Evolutionary conservation across 192 early-diverging fungal genomes (phyloP), one percentile per base, ranked within the genome.

Genomic region (Piromyces sp.): DNA sequence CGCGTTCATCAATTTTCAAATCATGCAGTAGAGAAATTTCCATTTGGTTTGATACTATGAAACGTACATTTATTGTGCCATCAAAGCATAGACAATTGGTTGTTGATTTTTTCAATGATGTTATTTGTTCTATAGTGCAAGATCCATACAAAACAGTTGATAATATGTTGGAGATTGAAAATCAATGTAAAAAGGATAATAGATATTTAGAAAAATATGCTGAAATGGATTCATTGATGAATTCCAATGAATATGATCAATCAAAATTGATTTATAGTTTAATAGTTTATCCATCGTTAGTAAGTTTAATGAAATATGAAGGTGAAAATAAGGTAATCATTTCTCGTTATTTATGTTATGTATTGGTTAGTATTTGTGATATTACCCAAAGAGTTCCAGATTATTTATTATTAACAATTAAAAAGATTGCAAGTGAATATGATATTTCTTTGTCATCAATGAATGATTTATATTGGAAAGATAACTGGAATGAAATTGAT

Each of bases 101-200:
- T 13, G 81, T 95, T 30, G 80, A 88, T n/a, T 95, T 91, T 83
- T 82, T 95, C 26, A 92, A 93, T 81, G 89, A 90, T 81, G 91
- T 91, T 80, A 86, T 93, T 51, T 86, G 83, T 80, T 86, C 89
- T 19, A 92, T 89, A 79, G 82, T 88, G 11, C 87, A 89, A 31
- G 84, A 86, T 22, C 90, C 92, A 78, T 92, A 91, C 83, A 87
- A 88, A 79, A 87, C 90, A 81, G 89, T 92, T 31, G 93, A 94
- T 83, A 85, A 89, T 31, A 83, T 89, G 17, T 82, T 80, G 14
- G 79, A 84, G 22, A 80, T 93, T 79, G 81, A 89, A 9, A 89
- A 87, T 15, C 82, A 86, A 79, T 79, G 87, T 19, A 81, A 88
- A 37, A 83, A 86, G 17, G 82, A 82, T 28, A 80, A 81, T 15